Evolutionary conservation across 106 monocot species (phyloP).

Genomic region (Phalaenopsis equestris): DNA sequence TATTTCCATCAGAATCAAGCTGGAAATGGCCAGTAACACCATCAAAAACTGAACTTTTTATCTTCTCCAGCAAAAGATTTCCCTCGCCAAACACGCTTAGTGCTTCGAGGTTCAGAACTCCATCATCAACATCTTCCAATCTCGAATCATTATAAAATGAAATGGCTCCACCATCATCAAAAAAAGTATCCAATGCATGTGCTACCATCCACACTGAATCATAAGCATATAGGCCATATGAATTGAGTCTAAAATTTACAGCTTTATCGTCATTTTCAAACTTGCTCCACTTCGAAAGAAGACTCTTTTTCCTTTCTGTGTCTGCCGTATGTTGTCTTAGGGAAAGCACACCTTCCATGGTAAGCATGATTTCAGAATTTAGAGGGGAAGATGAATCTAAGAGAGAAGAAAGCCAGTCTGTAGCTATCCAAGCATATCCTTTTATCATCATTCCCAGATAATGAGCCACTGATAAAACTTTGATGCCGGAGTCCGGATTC

Average conservation of each 20-base stretch:
- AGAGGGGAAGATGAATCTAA: conserved; percentile 44
- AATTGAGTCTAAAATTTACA: conserved; percentile 31
- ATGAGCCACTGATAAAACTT: conserved; percentile 50
- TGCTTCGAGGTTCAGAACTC: conserved; percentile 25
- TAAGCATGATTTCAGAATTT: conserved; percentile 26
- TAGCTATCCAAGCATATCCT: conserved; percentile 87
- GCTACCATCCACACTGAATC: conserved; percentile 75
- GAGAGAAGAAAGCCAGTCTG: conserved; percentile 65
- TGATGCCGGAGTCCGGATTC: conserved; percentile 23
- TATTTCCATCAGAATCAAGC: conserved; percentile 47
- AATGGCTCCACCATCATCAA: conserved; percentile 54
- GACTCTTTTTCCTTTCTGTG: conserved; percentile 36
- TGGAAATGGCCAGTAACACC: conserved; percentile 53
- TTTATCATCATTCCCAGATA: conserved; percentile 57
- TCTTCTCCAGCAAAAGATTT: conserved; percentile 30
- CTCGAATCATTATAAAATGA: conserved; percentile 64
- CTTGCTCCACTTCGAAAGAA: conserved; percentile 47
- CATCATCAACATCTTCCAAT: conserved; percentile 36
- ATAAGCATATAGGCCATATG: conserved; percentile 81
- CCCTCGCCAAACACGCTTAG: conserved; percentile 45
- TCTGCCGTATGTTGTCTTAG: conserved; percentile 55
- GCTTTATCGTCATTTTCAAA: conserved; percentile 24
- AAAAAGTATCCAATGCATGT: conserved; percentile 53
- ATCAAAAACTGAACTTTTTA: conserved; percentile 41
- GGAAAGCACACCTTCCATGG: conserved; percentile 67